Conservation (phyloP, 2,329 filamentous ascomycete genomes). For the Simplicillium aogashimaense region DNA sequence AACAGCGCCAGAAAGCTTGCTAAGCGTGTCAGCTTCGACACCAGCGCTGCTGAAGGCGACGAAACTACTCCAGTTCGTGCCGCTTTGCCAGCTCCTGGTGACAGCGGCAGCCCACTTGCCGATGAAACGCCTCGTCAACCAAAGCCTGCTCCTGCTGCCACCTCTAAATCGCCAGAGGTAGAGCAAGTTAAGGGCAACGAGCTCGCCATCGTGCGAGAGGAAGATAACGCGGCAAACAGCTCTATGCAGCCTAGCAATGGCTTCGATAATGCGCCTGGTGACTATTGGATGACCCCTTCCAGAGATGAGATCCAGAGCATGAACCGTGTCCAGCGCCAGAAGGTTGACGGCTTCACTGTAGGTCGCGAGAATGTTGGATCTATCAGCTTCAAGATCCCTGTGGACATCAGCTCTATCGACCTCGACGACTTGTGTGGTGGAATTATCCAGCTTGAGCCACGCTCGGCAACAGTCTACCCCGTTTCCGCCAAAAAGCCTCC, state of each 20-base stretch:
- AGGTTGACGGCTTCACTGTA: slow-evolving; percentile 66
- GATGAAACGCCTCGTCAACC: slow-evolving; percentile 38
- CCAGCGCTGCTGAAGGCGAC: slow-evolving; percentile 35
- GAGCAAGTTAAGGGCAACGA: slow-evolving; percentile 66
- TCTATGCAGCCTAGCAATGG: slow-evolving; percentile 14
- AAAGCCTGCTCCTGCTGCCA: slow-evolving; percentile 34
- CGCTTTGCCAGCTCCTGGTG: slow-evolving; percentile 23
- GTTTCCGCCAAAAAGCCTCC: slow-evolving; percentile 68
- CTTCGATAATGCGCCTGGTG: slow-evolving; percentile 48
- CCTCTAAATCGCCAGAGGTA: slow-evolving; percentile 47
- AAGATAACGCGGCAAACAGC: slow-evolving; percentile 31
- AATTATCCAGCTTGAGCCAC: slow-evolving; percentile 66
- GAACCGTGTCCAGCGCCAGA: slow-evolving; percentile 69
- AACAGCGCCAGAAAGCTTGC: slow-evolving; percentile 47
- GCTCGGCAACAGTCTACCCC: slow-evolving; percentile 82
- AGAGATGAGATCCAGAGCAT: slow-evolving; percentile 67
- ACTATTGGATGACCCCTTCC: slow-evolving; percentile 80
- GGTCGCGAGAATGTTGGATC: slow-evolving; percentile 74
- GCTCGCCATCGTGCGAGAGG: slow-evolving; percentile 69
- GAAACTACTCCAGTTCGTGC: slow-evolving; percentile 22
- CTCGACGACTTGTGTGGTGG: slow-evolving; percentile 69
- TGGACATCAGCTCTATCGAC: slow-evolving; percentile 72
- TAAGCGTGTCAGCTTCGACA: slow-evolving; percentile 91
- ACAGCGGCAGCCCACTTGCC: slow-evolving; percentile 16
- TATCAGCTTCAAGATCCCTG: slow-evolving; percentile 70